These are phyloP conservation scores for Teratosphaeriaceae sp. DNA, from an alignment of 2,329 filamentous ascomycete genomes.

Conservation along the genomic window DNA sequence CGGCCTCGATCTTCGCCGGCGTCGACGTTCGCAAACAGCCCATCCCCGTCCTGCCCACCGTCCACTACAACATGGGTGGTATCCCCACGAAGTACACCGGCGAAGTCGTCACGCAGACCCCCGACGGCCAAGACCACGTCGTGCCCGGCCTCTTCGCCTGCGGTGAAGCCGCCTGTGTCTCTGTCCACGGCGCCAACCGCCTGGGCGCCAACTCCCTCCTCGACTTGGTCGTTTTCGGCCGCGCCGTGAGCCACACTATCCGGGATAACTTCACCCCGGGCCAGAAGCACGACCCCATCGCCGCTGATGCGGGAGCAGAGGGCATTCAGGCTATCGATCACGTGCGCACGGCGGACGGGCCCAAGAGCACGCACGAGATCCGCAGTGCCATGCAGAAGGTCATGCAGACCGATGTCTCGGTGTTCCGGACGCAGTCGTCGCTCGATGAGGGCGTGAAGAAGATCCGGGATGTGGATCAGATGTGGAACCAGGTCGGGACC, in stretches of 20 bases:
- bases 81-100: slow-evolving; percentile 97
- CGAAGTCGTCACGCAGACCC: slow-evolving; percentile 86
- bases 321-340: slow-evolving; percentile 82
- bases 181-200: slow-evolving; percentile 96
- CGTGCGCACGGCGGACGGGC: slow-evolving; percentile 73
- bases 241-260: slow-evolving; percentile 95
- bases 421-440: slow-evolving; percentile 91
- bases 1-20: slow-evolving; percentile 92
- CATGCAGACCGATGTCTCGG: slow-evolving; percentile 95
- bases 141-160: slow-evolving; percentile 94
- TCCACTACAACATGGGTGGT: slow-evolving; percentile 99
- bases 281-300: slow-evolving; percentile 68
- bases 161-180: slow-evolving; percentile 95
- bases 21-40: slow-evolving; percentile 96
- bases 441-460: slow-evolving; percentile 85
- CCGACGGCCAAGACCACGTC: slow-evolving; percentile 80
- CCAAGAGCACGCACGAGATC: slow-evolving; percentile 83
- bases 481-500: slow-evolving; percentile 78
- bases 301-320: slow-evolving; percentile 80
- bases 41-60: slow-evolving; percentile 91
- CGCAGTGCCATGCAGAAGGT: slow-evolving; percentile 92
- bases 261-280: slow-evolving; percentile 88
- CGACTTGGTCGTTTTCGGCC: slow-evolving; percentile 94
- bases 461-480: slow-evolving; percentile 76
- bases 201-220: slow-evolving; percentile 97